phyloP scores from a whole-genome alignment of 495 filamentous ascomycete genomes.

The Halenospora varia region DNA sequence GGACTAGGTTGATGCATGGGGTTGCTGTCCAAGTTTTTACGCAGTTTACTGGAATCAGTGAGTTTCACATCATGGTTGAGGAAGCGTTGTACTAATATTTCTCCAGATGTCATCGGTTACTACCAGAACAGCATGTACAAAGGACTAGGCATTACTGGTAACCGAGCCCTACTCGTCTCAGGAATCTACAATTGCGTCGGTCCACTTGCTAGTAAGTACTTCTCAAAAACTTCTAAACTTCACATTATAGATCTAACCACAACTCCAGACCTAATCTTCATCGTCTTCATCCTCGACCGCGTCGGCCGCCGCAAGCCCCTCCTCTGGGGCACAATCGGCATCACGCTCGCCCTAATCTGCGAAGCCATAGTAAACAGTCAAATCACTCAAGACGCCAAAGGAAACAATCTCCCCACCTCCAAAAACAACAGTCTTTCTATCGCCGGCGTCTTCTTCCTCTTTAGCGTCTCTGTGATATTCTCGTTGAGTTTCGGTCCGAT shows the following conservation, averaged over 20 bases:
- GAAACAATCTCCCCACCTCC: too few species aligned
- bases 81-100: constrained; percentile 46
- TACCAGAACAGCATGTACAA: constrained; percentile 58
- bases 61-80: constrained; percentile 36
- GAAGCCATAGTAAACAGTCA: constrained; percentile 61
- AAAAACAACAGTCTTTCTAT: constrained; percentile 56
- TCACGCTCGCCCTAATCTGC: constrained; percentile 67
- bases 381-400: constrained; percentile 27
- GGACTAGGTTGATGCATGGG: constrained; percentile 61
- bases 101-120: constrained; percentile 52
- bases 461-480: constrained; percentile 67
- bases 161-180: constrained; percentile 46
- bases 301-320: constrained; percentile 70
- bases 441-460: constrained; percentile 72
- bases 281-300: constrained; percentile 77
- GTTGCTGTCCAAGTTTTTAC: constrained; percentile 69
- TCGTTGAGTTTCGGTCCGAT: constrained; percentile 70
- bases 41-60: constrained; percentile 75
- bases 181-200: constrained; percentile 54
- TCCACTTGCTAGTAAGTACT: constrained; percentile 44
- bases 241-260: constrained; percentile 65
- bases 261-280: constrained; percentile 62
- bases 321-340: constrained; percentile 63
- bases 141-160: constrained; percentile 50
- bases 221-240: constrained; percentile 55